Conservation (phyloP, 805 yeast genomes). For the Schizosaccharomyces osmophilus region DNA sequence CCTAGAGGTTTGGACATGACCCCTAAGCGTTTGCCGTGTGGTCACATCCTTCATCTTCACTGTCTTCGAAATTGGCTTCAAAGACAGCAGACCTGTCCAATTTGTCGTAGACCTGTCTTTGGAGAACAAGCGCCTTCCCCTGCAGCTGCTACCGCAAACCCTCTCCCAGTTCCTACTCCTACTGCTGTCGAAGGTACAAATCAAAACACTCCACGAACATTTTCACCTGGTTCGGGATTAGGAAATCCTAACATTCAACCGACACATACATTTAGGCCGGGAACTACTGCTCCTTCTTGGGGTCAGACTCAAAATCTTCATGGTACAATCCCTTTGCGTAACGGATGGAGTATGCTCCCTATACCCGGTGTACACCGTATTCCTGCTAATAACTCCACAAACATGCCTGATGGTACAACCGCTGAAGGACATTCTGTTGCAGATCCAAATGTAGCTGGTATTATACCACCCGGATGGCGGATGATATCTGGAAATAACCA, state of each 20-base stretch:
- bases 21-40: slow-evolving; percentile 63
- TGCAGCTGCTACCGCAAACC: not conserved
- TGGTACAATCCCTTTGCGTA: slow-evolving; percentile 6
- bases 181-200: not conserved
- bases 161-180: not conserved
- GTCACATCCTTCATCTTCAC: slow-evolving; percentile 70
- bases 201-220: not conserved
- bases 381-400: not conserved
- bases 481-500: not conserved
- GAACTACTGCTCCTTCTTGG: not conserved
- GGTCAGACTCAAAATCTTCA: slow-evolving; percentile 2
- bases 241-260: not conserved
- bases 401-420: no score
- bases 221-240: not conserved
- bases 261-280: no score
- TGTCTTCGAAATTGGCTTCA: slow-evolving; percentile 86
- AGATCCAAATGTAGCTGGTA: not conserved
- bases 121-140: slow-evolving; percentile 5
- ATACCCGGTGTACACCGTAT: slow-evolving; percentile 4
- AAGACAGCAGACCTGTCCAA: slow-evolving; percentile 78
- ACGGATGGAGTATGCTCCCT: slow-evolving; percentile 10
- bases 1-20: slow-evolving; percentile 9
- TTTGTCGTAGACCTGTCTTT: slow-evolving; percentile 55
- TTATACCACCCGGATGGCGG: not conserved
- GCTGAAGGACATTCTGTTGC: no score